These are phyloP conservation scores for Chamaenerion angustifolium DNA, from an alignment of 345 rosid genomes.

Conservation along the genomic window DNA sequence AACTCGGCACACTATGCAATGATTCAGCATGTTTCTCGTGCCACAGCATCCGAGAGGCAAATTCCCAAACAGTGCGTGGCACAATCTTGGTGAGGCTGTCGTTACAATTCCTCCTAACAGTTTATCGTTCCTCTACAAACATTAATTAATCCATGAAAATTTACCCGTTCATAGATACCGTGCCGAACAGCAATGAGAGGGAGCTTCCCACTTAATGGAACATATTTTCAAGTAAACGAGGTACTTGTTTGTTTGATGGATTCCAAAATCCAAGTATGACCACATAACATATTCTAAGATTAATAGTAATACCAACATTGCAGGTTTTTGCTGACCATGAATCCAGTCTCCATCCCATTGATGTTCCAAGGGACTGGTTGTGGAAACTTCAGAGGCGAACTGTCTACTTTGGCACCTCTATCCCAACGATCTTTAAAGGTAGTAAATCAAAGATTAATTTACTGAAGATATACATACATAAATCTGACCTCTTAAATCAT, in stretches of 20 bases:
- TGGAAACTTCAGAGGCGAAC: conserved; percentile 74
- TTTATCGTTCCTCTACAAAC: neutral
- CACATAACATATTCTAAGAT: neutral
- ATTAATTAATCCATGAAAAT: conserved; percentile 3
- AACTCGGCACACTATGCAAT: conserved; percentile 30
- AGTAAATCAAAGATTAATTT: conserved; percentile 6
- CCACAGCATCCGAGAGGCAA: conserved; percentile 50
- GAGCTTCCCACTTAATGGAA: conserved; percentile 92
- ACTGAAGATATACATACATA: conserved; percentile 1
- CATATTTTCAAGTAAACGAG: conserved; percentile 95
- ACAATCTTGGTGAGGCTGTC: conserved; percentile 59
- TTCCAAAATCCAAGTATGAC: neutral
- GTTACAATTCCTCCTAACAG: conserved; percentile 2
- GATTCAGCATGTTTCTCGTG: conserved; percentile 64
- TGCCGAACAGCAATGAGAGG: conserved; percentile 97
- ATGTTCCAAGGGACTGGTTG: conserved; percentile 62
- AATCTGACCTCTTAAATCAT: too few species aligned
- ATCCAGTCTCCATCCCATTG: conserved; percentile 61
- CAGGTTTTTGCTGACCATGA: conserved; percentile 95
- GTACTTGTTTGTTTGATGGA: conserved; percentile 14
- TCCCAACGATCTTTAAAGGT: conserved; percentile 90
- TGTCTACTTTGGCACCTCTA: conserved; percentile 85
- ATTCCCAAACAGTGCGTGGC: conserved; percentile 69
- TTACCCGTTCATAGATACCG: conserved; percentile 41
- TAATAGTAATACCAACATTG: neutral